Conservation (phyloP, 169 alveolate genomes). For the Eimeria sp. region DNA sequence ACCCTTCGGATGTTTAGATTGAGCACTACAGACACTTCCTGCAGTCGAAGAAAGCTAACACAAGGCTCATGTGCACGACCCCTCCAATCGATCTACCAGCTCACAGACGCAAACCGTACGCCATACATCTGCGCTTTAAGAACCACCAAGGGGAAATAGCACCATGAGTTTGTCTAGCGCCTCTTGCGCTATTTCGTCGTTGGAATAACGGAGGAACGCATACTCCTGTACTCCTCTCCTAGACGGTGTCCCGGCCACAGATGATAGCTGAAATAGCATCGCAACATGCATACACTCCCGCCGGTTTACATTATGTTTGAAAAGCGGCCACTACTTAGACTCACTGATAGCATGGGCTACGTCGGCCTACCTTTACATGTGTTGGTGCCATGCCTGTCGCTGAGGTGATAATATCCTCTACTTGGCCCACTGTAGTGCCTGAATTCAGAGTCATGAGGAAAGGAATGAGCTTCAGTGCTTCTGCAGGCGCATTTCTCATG, state of each 20-base stretch:
- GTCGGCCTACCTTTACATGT: neutral
- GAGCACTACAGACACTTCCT: constrained; percentile 30
- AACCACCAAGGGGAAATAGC: neutral
- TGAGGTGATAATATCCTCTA: constrained; percentile 25
- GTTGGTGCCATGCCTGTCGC: constrained; percentile 45
- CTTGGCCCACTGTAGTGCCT: constrained; percentile 58
- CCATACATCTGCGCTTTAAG: neutral
- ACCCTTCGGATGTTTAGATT: constrained; percentile 48
- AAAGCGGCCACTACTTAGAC: neutral
- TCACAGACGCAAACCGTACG: neutral
- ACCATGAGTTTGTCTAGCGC: constrained; percentile 47
- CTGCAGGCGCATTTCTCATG: neutral
- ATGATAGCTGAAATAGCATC: constrained; percentile 1
- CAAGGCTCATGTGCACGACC: neutral
- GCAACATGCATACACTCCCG: neutral
- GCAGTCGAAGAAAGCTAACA: neutral
- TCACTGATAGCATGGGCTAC: neutral
- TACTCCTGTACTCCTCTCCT: constrained; percentile 62
- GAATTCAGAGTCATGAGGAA: neutral
- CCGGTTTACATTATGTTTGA: neutral
- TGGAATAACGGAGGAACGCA: constrained; percentile 51
- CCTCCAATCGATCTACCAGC: neutral
- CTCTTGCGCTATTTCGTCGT: constrained; percentile 28
- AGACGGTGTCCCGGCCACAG: constrained; percentile 53
- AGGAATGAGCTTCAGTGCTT: neutral